phyloP scores from a whole-genome alignment of 768 basidiomycete species.

The Russula virescens region DNA sequence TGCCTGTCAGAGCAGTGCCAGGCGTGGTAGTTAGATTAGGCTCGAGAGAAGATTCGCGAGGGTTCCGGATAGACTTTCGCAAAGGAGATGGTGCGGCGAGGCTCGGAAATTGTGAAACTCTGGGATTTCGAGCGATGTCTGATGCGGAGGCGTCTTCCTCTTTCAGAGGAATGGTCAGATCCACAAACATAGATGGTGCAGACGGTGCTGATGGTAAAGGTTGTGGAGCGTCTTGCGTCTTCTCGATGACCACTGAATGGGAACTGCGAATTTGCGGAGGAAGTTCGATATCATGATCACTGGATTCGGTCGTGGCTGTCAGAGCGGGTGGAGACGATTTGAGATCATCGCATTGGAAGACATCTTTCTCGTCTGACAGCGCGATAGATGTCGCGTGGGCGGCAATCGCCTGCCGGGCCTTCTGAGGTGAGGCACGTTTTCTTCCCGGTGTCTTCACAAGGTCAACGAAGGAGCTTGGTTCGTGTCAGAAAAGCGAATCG shows the following conservation, averaged over 20 bases:
- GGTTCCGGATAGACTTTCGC: conserved; percentile 56
- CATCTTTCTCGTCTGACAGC: conserved; percentile 58
- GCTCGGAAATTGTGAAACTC: conserved; percentile 47
- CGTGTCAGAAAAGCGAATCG: conserved; percentile 2
- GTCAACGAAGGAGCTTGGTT: conserved; percentile 60
- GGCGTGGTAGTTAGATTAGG: conserved; percentile 29
- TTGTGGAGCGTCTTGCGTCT: conserved; percentile 2
- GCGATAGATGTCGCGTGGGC: conserved; percentile 37
- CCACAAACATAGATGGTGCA: conserved; percentile 18
- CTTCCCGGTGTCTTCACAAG: conserved; percentile 81
- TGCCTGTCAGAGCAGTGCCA: conserved; percentile 41
- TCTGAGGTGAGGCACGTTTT: conserved; percentile 51
- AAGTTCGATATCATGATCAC: neutral
- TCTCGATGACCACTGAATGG: conserved; percentile 4
- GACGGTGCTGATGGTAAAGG: neutral
- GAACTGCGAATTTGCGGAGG: neutral
- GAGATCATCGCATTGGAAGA: conserved; percentile 9
- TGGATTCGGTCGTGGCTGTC: neutral
- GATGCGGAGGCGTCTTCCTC: conserved; percentile 26
- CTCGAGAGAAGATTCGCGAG: conserved; percentile 38
- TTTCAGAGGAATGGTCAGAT: conserved; percentile 24
- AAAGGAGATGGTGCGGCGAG: conserved; percentile 64
- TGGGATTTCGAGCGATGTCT: conserved; percentile 36
- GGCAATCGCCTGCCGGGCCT: conserved; percentile 38
- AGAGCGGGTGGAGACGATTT: conserved; percentile 4